A percentile compares a stretch with the other conserved stretches of the same genome.
phyloP scores from a whole-genome alignment of 371 early-diverging fungal species.

The Lichtheimia ornata region DNA sequence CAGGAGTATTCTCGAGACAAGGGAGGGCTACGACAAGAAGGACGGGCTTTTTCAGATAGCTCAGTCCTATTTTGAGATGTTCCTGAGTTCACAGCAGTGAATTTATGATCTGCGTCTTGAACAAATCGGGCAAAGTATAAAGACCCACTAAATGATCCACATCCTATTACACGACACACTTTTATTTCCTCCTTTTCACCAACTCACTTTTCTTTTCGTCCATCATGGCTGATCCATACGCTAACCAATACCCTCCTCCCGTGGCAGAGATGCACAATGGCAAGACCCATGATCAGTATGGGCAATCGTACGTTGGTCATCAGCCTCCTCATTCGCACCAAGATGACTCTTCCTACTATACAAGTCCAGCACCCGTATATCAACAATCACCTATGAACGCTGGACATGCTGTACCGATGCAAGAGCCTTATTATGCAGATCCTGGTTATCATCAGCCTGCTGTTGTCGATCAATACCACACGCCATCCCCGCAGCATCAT shows the following conservation, averaged over 20 bases:
- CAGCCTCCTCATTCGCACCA: slow-evolving; percentile 11
- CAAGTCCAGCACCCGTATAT: slow-evolving; percentile 10
- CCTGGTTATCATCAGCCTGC: too few species aligned
- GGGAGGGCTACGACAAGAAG: too few species aligned
- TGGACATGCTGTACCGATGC: slow-evolving; percentile 5
- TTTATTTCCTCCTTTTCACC: background rate
- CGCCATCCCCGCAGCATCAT: too few species aligned
- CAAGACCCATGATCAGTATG: slow-evolving; percentile 11
- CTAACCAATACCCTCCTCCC: slow-evolving; percentile 25
- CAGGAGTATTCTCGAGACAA: too few species aligned
- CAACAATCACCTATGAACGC: slow-evolving; percentile 4
- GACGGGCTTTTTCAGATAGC: too few species aligned
- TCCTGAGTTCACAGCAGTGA: too few species aligned
- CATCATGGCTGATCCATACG: slow-evolving; percentile 26
- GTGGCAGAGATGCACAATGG: background rate
- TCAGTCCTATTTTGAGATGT: too few species aligned
- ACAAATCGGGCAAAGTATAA: slow-evolving; percentile 10
- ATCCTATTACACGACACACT: background rate
- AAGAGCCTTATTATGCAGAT: slow-evolving; percentile 6
- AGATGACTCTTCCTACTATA: slow-evolving; percentile 2
- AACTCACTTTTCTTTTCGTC: background rate
- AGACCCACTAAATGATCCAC: slow-evolving; percentile 1
- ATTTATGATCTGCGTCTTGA: too few species aligned
- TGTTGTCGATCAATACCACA: too few species aligned
- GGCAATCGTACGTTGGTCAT: slow-evolving; percentile 6